A percentile compares a stretch with the other conserved stretches of the same genome.
Conservation (phyloP, 2,329 filamentous ascomycete genomes). For the Alternaria incomplexa region DNA sequence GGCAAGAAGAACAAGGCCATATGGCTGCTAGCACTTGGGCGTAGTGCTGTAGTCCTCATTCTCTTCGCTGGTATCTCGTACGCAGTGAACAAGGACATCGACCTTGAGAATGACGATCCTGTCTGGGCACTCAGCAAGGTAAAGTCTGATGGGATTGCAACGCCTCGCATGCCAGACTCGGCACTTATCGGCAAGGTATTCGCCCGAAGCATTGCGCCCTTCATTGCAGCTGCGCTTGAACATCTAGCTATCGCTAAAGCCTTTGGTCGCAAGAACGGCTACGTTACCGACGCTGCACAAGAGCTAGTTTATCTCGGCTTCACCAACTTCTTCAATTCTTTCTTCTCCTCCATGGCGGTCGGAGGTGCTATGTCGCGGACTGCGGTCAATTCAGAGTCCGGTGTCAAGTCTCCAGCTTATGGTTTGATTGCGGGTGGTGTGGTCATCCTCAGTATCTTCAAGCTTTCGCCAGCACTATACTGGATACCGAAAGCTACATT, state of each 20-base stretch:
- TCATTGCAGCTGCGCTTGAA: slow-evolving; percentile 67
- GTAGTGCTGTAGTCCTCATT: slow-evolving; percentile 66
- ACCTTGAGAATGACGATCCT: slow-evolving; percentile 45
- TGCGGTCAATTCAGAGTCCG: slow-evolving; percentile 69
- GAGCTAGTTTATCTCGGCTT: slow-evolving; percentile 69
- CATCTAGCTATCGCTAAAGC: slow-evolving; percentile 70
- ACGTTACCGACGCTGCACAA: slow-evolving; percentile 68
- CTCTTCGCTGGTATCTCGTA: slow-evolving; percentile 70
- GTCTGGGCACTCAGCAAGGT: slow-evolving; percentile 67
- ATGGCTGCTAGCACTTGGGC: slow-evolving; percentile 65
- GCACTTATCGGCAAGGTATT: slow-evolving; percentile 61
- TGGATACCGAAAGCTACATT: slow-evolving; percentile 72
- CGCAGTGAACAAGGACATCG: slow-evolving; percentile 61
- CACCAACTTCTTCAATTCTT: slow-evolving; percentile 68
- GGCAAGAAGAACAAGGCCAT: slow-evolving; percentile 64
- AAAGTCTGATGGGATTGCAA: slow-evolving; percentile 60
- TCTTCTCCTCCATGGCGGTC: slow-evolving; percentile 70
- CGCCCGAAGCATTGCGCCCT: slow-evolving; percentile 63
- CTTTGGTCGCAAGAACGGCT: slow-evolving; percentile 67
- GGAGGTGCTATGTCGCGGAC: slow-evolving; percentile 72
- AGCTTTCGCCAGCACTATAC: slow-evolving; percentile 66
- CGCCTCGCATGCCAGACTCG: slow-evolving; percentile 56
- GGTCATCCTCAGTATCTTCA: slow-evolving; percentile 67
- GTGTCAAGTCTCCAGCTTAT: slow-evolving; percentile 66
- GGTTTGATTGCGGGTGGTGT: slow-evolving; percentile 67